Conservation (phyloP, 78 protist species). For the Anaeramoeba ignava region DNA sequence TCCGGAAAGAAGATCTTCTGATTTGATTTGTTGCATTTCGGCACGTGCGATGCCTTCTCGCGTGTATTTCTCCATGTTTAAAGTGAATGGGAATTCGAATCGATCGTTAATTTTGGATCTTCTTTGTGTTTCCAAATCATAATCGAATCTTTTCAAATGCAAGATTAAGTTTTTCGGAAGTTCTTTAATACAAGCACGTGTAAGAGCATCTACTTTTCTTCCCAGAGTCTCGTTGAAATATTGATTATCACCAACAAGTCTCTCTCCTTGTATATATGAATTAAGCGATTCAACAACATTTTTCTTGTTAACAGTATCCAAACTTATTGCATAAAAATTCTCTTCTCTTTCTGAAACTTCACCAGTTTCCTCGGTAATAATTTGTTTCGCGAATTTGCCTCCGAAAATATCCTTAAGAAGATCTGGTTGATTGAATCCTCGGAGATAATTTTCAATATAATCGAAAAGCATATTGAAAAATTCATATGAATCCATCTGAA, state of each 20-base stretch:
- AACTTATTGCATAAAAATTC: background rate
- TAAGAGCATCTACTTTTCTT: constrained; percentile 12
- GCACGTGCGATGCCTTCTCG: background rate
- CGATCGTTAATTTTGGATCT: constrained; percentile 7
- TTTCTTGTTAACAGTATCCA: background rate
- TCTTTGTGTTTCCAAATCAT: background rate
- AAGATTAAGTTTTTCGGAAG: constrained; percentile 42
- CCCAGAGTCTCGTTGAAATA: constrained; percentile 27
- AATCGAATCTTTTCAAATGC: constrained; percentile 38
- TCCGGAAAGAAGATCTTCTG: too few relatives aligned
- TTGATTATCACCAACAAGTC: constrained; percentile 25
- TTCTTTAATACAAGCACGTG: constrained; percentile 7
- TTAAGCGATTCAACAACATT: constrained; percentile 32
- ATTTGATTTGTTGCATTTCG: too few relatives aligned
- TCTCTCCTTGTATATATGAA: constrained; percentile 19
- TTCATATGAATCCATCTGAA: background rate
- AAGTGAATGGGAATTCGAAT: background rate
- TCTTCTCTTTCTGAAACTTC: background rate
- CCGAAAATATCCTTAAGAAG: background rate
- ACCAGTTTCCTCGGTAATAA: background rate
- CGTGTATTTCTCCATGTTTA: constrained; percentile 1
- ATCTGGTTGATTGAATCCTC: background rate
- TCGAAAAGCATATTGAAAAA: background rate
- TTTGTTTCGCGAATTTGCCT: background rate
- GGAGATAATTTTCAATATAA: background rate